Percentiles rank a stretch among this genome's conserved stretches.
Evolutionary conservation across 805 yeast genomes (phyloP).

Genomic region (Cyberlindnera xylosilytica): DNA sequence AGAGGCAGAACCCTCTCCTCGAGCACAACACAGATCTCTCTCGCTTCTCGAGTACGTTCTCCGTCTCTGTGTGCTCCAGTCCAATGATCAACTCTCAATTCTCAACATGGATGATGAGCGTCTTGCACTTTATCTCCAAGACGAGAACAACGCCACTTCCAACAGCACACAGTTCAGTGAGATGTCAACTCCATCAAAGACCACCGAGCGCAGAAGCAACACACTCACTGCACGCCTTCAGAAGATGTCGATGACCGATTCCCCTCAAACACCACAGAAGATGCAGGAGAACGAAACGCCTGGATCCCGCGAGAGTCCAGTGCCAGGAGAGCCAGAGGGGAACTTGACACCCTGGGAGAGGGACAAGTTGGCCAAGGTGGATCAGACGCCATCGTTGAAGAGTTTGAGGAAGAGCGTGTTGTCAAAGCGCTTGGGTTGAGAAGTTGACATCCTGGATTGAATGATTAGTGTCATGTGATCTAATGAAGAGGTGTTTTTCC

Average conservation of each 20-base stretch:
- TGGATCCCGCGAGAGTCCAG: background rate
- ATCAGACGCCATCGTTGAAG: background rate
- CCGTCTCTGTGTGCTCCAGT: conserved; percentile 57
- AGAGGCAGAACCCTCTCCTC: background rate
- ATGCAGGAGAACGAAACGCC: background rate
- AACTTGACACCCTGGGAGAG: conserved; percentile 29
- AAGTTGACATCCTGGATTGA: too few relatives aligned
- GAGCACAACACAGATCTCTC: background rate
- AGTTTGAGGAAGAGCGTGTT: too few relatives aligned
- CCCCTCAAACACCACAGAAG: conserved; percentile 1
- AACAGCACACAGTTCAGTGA: background rate
- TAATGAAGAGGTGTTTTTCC: too few relatives aligned
- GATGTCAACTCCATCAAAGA: background rate
- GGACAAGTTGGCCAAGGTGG: conserved; percentile 19
- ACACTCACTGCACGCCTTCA: background rate
- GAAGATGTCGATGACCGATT: background rate
- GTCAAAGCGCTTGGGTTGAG: too few relatives aligned
- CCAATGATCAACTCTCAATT: conserved; percentile 52
- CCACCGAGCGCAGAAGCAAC: background rate
- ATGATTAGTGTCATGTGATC: too few relatives aligned
- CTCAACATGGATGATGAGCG: conserved; percentile 64
- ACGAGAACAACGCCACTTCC: conserved; percentile 38
- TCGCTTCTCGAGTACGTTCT: conserved; percentile 39
- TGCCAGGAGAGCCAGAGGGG: background rate
- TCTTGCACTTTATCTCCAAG: conserved; percentile 55